phyloP scores from a whole-genome alignment of 1,284 basidiomycete species.

The Amylostereum chailletii region DNA sequence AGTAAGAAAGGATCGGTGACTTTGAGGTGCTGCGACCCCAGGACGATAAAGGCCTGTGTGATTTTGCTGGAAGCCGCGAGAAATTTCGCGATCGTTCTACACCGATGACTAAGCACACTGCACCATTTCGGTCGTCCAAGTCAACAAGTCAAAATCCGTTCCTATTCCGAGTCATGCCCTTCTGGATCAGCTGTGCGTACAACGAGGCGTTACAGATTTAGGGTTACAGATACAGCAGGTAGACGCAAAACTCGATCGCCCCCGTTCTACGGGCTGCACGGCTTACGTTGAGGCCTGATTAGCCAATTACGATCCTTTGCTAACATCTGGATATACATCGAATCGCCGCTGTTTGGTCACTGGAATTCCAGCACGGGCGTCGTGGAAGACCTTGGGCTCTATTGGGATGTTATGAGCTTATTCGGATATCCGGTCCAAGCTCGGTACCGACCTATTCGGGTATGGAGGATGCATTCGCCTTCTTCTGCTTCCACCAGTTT shows the following conservation, averaged over 20 bases:
- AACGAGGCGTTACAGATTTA: no score
- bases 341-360: constrained; percentile 86
- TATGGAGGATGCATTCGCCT: constrained; percentile 74
- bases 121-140: no score
- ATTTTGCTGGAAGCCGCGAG: constrained; percentile 8
- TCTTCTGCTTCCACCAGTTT: constrained; percentile 76
- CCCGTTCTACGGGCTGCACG: no score
- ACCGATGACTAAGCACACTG: no score
- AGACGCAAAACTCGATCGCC: no score
- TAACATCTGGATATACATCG: constrained; percentile 83
- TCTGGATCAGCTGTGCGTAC: no score
- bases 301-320: constrained; percentile 12
- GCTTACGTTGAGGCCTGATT: no score
- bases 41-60: background rate
- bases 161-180: no score
- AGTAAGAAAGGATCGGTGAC: constrained; percentile 4
- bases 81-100: constrained; percentile 6
- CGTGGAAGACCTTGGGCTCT: constrained; percentile 68
- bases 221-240: no score
- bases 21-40: background rate
- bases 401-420: constrained; percentile 10
- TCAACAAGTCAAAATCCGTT: no score
- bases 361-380: constrained; percentile 76
- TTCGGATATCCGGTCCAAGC: background rate
- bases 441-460: constrained; percentile 65